Evolutionary conservation across 768 basidiomycete species (phyloP).

Genomic region (Phylloporus sp.): DNA sequence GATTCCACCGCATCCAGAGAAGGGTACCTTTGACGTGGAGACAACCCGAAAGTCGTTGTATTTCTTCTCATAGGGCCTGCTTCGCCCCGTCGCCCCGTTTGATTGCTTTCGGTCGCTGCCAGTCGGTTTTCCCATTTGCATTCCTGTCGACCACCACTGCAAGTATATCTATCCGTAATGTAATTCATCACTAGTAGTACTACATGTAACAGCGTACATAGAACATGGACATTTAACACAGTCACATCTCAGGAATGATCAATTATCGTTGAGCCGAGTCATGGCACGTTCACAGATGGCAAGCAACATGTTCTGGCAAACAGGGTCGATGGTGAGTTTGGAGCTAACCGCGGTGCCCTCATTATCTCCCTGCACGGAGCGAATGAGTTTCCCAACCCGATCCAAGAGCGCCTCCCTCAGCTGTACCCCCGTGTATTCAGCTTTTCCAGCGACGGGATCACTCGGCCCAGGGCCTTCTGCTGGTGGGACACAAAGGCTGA

Average conservation of each 20-base stretch:
- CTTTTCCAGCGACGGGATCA: background rate
- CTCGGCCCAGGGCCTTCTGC: background rate
- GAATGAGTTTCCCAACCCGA: conserved; percentile 23
- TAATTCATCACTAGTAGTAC: conserved; percentile 17
- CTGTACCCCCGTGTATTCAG: background rate
- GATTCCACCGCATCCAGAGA: conserved; percentile 77
- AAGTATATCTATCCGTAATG: conserved; percentile 16
- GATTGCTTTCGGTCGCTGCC: background rate
- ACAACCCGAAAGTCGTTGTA: conserved; percentile 79
- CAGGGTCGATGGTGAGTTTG: conserved; percentile 10
- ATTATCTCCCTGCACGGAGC: background rate
- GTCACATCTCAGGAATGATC: background rate
- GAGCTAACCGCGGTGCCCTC: background rate
- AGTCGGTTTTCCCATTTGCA: background rate
- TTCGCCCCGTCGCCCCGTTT: background rate
- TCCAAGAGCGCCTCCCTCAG: conserved; percentile 18
- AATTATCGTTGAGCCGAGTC: conserved; percentile 6
- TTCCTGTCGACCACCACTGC: background rate
- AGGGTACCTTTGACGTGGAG: conserved; percentile 82
- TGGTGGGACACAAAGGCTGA: conserved; percentile 20
- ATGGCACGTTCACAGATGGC: conserved; percentile 28
- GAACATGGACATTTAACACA: conserved; percentile 1
- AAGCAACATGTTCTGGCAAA: conserved; percentile 27
- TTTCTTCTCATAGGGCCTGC: conserved; percentile 77
- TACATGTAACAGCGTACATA: conserved; percentile 13